A percentile compares a stretch with the other conserved stretches of the same genome.
phyloP scores from a whole-genome alignment of 2,329 filamentous ascomycete species.

The Colletotrichum plurivorum region DNA sequence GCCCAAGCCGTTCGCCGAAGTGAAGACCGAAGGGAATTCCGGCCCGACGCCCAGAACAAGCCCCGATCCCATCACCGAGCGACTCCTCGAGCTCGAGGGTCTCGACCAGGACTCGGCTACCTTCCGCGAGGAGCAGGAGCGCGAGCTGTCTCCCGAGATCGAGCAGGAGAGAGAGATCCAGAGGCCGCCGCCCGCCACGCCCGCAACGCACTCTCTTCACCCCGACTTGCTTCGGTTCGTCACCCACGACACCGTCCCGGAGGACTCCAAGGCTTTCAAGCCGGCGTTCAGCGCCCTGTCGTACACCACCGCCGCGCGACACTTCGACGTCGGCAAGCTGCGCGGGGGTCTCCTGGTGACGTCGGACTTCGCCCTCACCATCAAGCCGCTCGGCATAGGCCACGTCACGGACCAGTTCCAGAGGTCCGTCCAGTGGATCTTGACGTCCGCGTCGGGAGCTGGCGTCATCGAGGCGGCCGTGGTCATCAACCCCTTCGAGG shows the following conservation, averaged over 20 bases:
- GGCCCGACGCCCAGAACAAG: neutral
- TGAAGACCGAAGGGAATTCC: neutral
- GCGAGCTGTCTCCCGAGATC: slow-evolving; percentile 75
- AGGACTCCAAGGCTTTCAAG: slow-evolving; percentile 51
- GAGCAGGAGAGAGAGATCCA: slow-evolving; percentile 72
- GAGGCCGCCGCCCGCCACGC: slow-evolving; percentile 55
- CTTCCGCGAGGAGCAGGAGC: slow-evolving; percentile 77
- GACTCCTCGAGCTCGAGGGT: slow-evolving; percentile 54
- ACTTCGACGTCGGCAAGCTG: slow-evolving; percentile 53
- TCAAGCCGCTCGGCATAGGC: slow-evolving; percentile 45
- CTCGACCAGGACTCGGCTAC: slow-evolving; percentile 50
- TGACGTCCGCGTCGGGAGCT: slow-evolving; percentile 50
- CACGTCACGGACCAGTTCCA: slow-evolving; percentile 61
- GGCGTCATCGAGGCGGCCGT: slow-evolving; percentile 47
- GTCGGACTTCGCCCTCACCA: slow-evolving; percentile 63
- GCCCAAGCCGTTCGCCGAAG: slow-evolving; percentile 44
- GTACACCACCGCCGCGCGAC: slow-evolving; percentile 55
- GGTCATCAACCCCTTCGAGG: slow-evolving; percentile 74
- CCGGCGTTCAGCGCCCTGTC: slow-evolving; percentile 62
- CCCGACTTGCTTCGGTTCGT: slow-evolving; percentile 58
- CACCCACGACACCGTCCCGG: slow-evolving; percentile 48
- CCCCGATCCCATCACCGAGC: slow-evolving; percentile 33
- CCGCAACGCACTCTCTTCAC: slow-evolving; percentile 60
- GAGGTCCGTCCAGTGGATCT: slow-evolving; percentile 68
- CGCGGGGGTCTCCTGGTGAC: slow-evolving; percentile 61